phyloP scores from a whole-genome alignment of 106 monocot genomes.

The Acorus calamus region DNA sequence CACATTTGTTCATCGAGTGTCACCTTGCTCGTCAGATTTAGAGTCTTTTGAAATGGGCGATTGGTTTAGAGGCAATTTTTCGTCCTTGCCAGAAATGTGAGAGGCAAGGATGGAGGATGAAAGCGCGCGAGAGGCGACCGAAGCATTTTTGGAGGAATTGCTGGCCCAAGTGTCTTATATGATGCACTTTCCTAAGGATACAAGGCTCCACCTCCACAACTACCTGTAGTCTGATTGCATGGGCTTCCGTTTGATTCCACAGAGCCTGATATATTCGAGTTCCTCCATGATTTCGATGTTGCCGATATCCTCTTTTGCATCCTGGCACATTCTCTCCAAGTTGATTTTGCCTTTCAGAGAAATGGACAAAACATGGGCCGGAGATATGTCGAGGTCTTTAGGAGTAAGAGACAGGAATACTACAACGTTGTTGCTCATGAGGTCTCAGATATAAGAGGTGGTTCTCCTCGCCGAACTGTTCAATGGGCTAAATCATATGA shows the following conservation, averaged over 20 bases:
- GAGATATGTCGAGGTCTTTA: slow-evolving; percentile 53
- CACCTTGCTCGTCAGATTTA: no score
- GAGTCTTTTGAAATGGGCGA: no score
- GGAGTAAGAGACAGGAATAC: slow-evolving; percentile 42
- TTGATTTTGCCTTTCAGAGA: slow-evolving; percentile 46
- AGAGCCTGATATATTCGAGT: slow-evolving; percentile 30
- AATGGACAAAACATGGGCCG: slow-evolving; percentile 48
- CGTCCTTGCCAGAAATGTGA: no score
- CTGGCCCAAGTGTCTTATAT: no score
- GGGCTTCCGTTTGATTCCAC: slow-evolving; percentile 62
- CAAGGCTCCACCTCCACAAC: no score
- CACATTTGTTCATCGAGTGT: no score
- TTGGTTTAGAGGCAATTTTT: no score
- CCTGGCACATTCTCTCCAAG: slow-evolving; percentile 34
- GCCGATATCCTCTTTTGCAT: slow-evolving; percentile 40
- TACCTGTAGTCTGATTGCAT: slow-evolving; percentile 30
- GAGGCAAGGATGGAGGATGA: no score
- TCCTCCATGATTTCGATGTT: slow-evolving; percentile 34
- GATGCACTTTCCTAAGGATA: no score
- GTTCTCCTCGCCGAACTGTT: slow-evolving; percentile 16
- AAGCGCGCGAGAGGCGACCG: no score
- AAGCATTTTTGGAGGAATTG: no score
- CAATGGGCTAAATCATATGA: slow-evolving; percentile 18
- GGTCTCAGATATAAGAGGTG: slow-evolving; percentile 14
- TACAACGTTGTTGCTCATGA: slow-evolving; percentile 43